Evolutionary conservation across 345 rosid species (phyloP), one percentile per base, ranked within the genome.

Genomic region (Balakata baccata): DNA sequence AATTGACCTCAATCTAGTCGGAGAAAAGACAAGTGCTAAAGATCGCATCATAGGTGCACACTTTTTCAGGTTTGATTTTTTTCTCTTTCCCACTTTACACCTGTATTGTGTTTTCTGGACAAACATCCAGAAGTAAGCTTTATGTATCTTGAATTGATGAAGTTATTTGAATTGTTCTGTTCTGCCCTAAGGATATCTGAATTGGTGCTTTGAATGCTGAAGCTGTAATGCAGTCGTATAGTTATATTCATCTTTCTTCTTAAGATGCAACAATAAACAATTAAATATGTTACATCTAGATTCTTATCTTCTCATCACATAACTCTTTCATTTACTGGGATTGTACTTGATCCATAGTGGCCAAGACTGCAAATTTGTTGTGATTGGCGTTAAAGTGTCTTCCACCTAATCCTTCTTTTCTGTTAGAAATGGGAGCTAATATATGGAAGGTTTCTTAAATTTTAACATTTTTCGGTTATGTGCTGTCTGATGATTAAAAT

Each of bases 41-140:
- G 94, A 87, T 80, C 96, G 97, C 64, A 88, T 95, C 45, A 80
- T 95, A 75, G 99, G 99, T 7, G 99, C 98, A 43, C 98, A 91
- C 73, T 95, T 95, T 88, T 95, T 95, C 91, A 95, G 99, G 99
- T 90, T 73, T 50, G 49, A 68, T 6, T 50, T 41, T 38, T 18
- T 63, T 59, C 22, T 17, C 12, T 49, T 56, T 74, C 53, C 62
- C 37, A 13, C 10, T n/a, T 29, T 20, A 57, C 49, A 51, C 7
- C 16, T 50, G 64, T 61, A 3, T 60, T 10, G 18, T 64, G 7
- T 43, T 43, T 10, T 43, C 43, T 5, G 16, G 68, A 17, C 18
- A 53, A 34, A 56, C 61, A n/a, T 53, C 47, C 29, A 17, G n/a
- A 54, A 45, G 1, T 38, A 38, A 52, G 43, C 29, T 39, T 52